phyloP scores from a whole-genome alignment of 169 alveolate genomes.

The Prorocentrum cordatum region DNA sequence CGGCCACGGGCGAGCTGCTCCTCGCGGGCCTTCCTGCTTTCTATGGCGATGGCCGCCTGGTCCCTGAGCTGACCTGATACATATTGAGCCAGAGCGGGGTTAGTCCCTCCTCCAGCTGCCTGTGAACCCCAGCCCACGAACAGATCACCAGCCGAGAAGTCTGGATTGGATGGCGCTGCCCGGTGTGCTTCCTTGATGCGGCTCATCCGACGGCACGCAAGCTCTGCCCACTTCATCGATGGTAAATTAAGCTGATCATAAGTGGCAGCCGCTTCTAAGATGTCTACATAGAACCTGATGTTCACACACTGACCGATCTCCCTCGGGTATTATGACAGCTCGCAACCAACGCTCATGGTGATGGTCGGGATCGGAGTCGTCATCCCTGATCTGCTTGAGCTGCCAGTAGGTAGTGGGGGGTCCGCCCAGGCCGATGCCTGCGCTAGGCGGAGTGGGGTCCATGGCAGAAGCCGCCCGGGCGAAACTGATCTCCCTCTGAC shows the following conservation, averaged over 20 bases:
- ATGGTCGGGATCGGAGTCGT: neutral
- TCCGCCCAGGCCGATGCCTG: neutral
- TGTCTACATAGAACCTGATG: neutral
- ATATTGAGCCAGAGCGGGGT: no score
- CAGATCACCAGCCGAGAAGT: neutral
- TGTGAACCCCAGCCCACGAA: constrained; percentile 22
- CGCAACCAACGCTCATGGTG: constrained; percentile 14
- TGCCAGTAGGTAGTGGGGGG: neutral
- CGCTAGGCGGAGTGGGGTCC: neutral
- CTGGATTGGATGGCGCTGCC: neutral
- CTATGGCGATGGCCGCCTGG: no score
- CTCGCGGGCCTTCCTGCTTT: no score
- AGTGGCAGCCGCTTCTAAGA: neutral
- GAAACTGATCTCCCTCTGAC: neutral
- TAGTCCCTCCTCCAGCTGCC: no score
- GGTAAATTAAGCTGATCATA: neutral
- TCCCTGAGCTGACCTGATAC: no score
- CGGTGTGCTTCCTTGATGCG: constrained; percentile 14
- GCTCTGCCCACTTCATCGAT: neutral
- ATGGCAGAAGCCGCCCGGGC: neutral
- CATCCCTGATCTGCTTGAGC: neutral
- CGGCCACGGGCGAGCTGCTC: no score
- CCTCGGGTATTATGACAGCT: neutral
- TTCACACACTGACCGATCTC: constrained; percentile 7
- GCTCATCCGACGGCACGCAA: neutral